phyloP scores from a whole-genome alignment of 331 rosid species.

The Cydonia oblonga region DNA sequence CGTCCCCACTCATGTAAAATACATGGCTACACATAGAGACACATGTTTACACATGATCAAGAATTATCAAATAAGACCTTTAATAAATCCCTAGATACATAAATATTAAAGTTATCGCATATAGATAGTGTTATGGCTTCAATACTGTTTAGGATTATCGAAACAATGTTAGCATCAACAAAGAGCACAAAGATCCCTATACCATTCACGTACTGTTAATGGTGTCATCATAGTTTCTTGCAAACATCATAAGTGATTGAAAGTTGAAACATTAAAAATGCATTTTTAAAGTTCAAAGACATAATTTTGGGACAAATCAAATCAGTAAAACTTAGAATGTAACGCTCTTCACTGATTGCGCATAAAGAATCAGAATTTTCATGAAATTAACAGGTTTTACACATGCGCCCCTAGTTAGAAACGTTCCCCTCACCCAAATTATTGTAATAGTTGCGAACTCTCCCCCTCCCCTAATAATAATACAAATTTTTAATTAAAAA shows the following conservation, averaged over 20 bases:
- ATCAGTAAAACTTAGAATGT: neutral
- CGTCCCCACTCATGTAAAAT: constrained; percentile 97
- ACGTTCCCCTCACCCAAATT: too few relatives aligned
- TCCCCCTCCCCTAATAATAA: too few relatives aligned
- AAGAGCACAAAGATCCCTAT: neutral
- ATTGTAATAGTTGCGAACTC: too few relatives aligned
- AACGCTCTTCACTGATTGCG: neutral
- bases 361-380: too few relatives aligned
- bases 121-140: neutral
- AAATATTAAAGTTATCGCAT: neutral
- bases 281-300: neutral
- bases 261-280: neutral
- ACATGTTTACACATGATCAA: constrained; percentile 22
- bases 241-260: neutral
- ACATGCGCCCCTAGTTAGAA: too few relatives aligned
- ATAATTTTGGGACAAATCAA: neutral
- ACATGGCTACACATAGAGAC: constrained; percentile 61
- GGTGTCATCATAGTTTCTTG: neutral
- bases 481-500: too few relatives aligned
- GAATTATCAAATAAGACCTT: neutral
- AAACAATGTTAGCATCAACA: neutral
- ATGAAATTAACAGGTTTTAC: neutral
- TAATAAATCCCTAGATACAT: neutral
- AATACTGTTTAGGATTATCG: neutral
- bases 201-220: neutral